A percentile compares a stretch with the other conserved stretches of the same genome.
Conservation (phyloP, 371 early-diverging fungal species). For the Rhizopus delemar region DNA sequence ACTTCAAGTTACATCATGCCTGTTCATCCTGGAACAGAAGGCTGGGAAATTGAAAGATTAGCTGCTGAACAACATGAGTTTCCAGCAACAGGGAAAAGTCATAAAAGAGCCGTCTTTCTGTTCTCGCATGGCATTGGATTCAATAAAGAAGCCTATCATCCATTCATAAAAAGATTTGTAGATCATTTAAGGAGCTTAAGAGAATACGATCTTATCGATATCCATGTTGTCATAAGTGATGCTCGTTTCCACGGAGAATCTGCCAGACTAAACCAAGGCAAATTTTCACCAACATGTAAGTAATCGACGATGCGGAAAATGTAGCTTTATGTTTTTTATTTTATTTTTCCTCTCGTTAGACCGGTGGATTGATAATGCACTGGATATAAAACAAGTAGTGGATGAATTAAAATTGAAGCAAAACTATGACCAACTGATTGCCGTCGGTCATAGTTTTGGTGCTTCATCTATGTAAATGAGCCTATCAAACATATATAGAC, state of each 20-base stretch:
- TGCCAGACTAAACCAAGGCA: constrained; percentile 38
- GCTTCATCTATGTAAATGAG: constrained; percentile 39
- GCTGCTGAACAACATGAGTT: constrained; percentile 37
- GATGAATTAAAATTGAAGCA: constrained; percentile 30
- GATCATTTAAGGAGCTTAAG: constrained; percentile 17
- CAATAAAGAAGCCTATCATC: constrained; percentile 43
- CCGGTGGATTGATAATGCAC: constrained; percentile 44
- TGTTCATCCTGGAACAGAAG: constrained; percentile 25
- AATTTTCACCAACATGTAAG: constrained; percentile 31
- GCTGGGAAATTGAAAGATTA: constrained; percentile 28
- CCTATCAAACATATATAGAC: background rate
- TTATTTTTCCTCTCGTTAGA: constrained; percentile 21
- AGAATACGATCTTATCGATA: constrained; percentile 26
- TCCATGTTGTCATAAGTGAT: constrained; percentile 40
- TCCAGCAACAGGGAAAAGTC: constrained; percentile 8
- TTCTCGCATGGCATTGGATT: constrained; percentile 49
- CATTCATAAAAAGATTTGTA: constrained; percentile 32
- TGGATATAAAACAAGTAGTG: constrained; percentile 42
- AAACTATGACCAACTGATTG: constrained; percentile 32
- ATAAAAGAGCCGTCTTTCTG: constrained; percentile 27
- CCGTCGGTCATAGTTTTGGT: constrained; percentile 50
- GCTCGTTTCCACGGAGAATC: constrained; percentile 52
- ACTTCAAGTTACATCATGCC: constrained; percentile 22
- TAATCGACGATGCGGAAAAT: background rate
- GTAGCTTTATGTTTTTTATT: background rate